Evolutionary conservation across 2,329 filamentous ascomycete genomes (phyloP), one percentile per base, ranked within the genome.

Genomic region (Coniochaeta ligniaria): DNA sequence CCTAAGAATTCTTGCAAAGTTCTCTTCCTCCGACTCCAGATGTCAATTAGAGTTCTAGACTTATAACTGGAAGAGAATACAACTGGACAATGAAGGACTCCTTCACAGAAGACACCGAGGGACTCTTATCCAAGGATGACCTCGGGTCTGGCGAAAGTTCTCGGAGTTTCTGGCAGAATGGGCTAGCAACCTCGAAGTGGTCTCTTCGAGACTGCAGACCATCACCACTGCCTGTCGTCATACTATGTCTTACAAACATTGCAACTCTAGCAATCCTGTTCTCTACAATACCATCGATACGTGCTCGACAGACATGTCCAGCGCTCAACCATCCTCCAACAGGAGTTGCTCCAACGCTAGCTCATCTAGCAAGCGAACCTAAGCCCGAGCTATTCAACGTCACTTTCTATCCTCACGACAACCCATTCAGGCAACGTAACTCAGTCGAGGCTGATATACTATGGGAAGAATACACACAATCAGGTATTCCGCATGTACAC

Each of bases 401-500:
- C 33, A 62, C 63, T 16, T 64, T 64, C 36, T 64, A 61, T 36
- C 59, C 63, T 24, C 60, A 64, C 31, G 58, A 60, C 8, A 59
- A 60, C 20, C 60, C 57, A 24, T 64, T 61, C 59, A 60, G 63
- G 6, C 55, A 61, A 31, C 61, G 63, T 35, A 57, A 61, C 14
- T 63, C 61, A 3, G 54, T 60, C 33, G 36, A 26, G 33, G 59
- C 61, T 5, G 63, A 64, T n/a, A 58, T 36, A 6, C 45, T 57
- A 11, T 64, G 63, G 63, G 43, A 60, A n/a, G 63, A 64, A 24
- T 59, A 61, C 17, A 60, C 61, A 11, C 63, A 64, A 45, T 61
- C 62, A 33, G 58, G 63, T 64, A 63, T 4, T 61, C 22, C 16
- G 20, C 5, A 35, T 20, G 14, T 24, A 36, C 41, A 2, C 43